Base-by-base conservation (phyloP, 2,329 filamentous ascomycete genomes). In the Monilinia polystroma region DNA sequence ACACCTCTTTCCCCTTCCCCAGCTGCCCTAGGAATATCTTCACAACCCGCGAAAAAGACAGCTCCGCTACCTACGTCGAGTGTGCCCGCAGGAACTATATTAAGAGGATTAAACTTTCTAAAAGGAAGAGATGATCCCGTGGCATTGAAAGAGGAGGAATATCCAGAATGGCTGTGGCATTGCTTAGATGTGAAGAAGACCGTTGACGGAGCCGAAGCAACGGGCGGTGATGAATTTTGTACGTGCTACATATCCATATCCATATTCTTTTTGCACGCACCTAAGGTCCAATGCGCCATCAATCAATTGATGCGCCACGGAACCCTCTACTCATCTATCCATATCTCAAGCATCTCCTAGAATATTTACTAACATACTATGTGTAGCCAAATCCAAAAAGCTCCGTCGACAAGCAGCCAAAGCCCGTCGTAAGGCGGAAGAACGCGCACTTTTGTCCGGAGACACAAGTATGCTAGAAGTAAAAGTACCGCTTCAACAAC, bases 111-210 rank as follows among this genome's bases (percentile, higher is more conserved):
- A 66, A 94, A 92, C 78, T 94, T 90, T 78, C 79, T 88, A 74
- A 95, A 95, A 81, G 86, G 85, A 71, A 84, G 85, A 75, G 80
- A 83, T 47, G 91, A 94, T 75, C 91, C 92, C 0, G 81, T 94
- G 7, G 92, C 92, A 12, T 77, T 88, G 73, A 82, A 87, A 45
- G 92, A 96, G 72, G 82, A 87, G 29, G 90, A 90, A 69, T 96
- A 96, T 78, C 92, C 92, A 3, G 81, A 81, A 32, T 96, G 92
- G 92, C 78, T 96, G 69, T 96, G 92, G 92, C 82, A 79, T 3
- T 87, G 90, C 72, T 79, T 95, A 66, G 84, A 88, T 62, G 82
- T 85, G 67, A 81, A 78, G 73, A 80, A 85, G 78, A 84, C 86
- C 78, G 86, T 83, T 75, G 77, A 74, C 4, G 78, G 79, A 26